A percentile compares a stretch with the other conserved stretches of the same genome.
phyloP scores from a whole-genome alignment of 345 rosid genomes.

The Capsella bursapastoris region DNA sequence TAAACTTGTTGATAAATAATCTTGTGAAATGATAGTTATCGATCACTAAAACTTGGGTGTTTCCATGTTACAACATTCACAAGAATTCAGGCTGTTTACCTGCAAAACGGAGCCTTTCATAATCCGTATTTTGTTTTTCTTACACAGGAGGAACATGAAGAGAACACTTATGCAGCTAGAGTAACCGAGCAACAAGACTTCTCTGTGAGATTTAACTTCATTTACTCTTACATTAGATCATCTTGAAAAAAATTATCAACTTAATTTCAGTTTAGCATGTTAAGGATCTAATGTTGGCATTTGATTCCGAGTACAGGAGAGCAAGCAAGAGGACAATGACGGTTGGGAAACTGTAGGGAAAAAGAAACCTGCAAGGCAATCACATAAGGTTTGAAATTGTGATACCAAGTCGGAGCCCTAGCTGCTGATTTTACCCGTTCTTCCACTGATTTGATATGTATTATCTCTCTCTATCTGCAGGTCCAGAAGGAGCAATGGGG shows the following conservation, averaged over 20 bases:
- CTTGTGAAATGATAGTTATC: not conserved
- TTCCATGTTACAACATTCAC: not conserved
- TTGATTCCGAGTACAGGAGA: constrained; percentile 48
- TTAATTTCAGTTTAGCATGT: constrained; percentile 4
- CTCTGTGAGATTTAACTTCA: constrained; percentile 35
- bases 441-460: constrained; percentile 26
- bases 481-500: constrained; percentile 77
- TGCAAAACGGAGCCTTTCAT: not conserved
- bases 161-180: constrained; percentile 12
- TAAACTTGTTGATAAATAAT: constrained; percentile 3
- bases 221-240: constrained; percentile 11
- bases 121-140: constrained; percentile 5
- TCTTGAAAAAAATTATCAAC: not conserved
- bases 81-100: not conserved
- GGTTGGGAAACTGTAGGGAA: constrained; percentile 87
- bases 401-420: not conserved
- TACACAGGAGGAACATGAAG: constrained; percentile 29
- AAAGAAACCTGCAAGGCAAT: constrained; percentile 63
- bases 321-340: constrained; percentile 50
- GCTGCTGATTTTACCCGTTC: not conserved
- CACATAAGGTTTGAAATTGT: constrained; percentile 55
- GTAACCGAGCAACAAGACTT: constrained; percentile 31
- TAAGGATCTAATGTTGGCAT: constrained; percentile 15
- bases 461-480: constrained; percentile 47
- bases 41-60: not conserved